Conservation (phyloP, 768 basidiomycete genomes). For the Leccinum disarticulatum region DNA sequence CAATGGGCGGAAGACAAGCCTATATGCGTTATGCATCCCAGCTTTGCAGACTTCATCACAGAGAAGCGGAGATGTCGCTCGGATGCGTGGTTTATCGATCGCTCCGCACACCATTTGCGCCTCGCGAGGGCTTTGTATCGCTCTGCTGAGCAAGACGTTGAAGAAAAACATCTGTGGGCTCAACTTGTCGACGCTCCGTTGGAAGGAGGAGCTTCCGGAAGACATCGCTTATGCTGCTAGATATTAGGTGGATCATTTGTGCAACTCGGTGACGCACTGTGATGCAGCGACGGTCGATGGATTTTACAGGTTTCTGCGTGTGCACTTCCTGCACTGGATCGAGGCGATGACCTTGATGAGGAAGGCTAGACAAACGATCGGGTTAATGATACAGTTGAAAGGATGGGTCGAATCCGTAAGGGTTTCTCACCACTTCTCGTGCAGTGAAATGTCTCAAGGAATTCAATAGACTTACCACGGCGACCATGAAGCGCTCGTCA, state of each 20-base stretch:
- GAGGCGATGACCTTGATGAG: slow-evolving; percentile 32
- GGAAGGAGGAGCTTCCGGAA: slow-evolving; percentile 22
- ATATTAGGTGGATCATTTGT: slow-evolving; percentile 34
- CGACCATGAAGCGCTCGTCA: slow-evolving; percentile 17
- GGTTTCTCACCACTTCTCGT: not conserved
- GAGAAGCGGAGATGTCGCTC: slow-evolving; percentile 29
- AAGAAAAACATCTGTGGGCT: slow-evolving; percentile 29
- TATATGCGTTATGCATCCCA: slow-evolving; percentile 35
- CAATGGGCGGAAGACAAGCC: slow-evolving; percentile 28
- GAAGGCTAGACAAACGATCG: slow-evolving; percentile 34
- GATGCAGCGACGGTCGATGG: slow-evolving; percentile 13
- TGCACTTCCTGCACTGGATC: slow-evolving; percentile 35
- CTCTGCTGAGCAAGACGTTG: slow-evolving; percentile 13
- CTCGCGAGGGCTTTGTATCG: slow-evolving; percentile 28
- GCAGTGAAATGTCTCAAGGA: not conserved
- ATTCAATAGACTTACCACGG: slow-evolving; percentile 13
- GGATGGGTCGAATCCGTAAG: slow-evolving; percentile 28
- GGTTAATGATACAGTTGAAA: slow-evolving; percentile 24
- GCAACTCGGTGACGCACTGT: slow-evolving; percentile 5
- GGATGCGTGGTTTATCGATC: slow-evolving; percentile 32
- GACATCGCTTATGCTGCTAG: slow-evolving; percentile 26
- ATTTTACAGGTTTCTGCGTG: slow-evolving; percentile 20
- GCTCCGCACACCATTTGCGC: slow-evolving; percentile 17
- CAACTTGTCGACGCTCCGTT: slow-evolving; percentile 18
- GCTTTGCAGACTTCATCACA: slow-evolving; percentile 36